Percentiles rank a stretch among this genome's conserved stretches.
Conservation (phyloP, 768 basidiomycete genomes). For the Mycena vitilis region DNA sequence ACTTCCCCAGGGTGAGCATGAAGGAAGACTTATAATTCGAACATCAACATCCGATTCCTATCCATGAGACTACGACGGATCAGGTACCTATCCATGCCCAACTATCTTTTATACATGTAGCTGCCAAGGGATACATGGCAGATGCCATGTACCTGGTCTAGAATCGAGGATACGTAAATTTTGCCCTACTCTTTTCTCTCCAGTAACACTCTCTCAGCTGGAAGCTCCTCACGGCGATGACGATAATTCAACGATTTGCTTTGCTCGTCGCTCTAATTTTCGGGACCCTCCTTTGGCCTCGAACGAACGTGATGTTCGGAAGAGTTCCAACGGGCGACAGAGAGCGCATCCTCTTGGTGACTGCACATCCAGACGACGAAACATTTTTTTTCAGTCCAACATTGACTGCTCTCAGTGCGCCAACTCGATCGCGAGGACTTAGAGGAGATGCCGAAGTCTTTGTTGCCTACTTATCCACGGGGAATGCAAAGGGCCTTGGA, state of each 20-base stretch:
- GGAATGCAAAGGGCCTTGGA: slow-evolving; percentile 64
- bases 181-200: not conserved
- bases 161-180: not conserved
- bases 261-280: not conserved
- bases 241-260: not conserved
- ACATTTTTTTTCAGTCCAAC: slow-evolving; percentile 30
- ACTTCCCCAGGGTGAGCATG: no score
- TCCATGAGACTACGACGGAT: no score
- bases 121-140: not conserved
- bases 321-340: not conserved
- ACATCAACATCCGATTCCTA: no score
- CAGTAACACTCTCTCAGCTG: not conserved
- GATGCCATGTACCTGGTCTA: not conserved
- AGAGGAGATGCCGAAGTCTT: slow-evolving; percentile 2
- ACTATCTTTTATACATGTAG: no score
- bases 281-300: not conserved
- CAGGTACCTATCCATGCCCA: no score
- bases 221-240: not conserved
- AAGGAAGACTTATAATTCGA: no score
- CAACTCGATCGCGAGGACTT: not conserved
- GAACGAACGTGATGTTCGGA: not conserved
- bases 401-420: slow-evolving; percentile 12
- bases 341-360: slow-evolving; percentile 23
- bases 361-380: slow-evolving; percentile 29
- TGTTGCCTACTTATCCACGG: slow-evolving; percentile 22